Conservation (phyloP, 257 asterid genomes). For the Ballota nigra region DNA sequence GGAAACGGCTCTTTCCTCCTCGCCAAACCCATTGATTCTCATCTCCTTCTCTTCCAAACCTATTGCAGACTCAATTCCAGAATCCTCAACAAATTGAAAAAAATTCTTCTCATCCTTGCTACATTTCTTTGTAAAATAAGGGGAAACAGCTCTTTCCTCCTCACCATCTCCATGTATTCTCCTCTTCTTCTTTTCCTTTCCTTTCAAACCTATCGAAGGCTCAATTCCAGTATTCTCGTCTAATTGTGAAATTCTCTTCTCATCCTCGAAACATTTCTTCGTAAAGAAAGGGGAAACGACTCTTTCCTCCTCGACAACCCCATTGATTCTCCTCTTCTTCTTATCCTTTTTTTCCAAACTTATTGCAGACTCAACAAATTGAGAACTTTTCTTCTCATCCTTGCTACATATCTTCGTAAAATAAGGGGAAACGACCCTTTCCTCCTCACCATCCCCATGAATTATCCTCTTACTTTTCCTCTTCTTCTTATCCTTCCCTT, state of each 20-base stretch:
- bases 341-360: neutral
- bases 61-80: slow-evolving; percentile 1
- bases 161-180: slow-evolving; percentile 1
- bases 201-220: slow-evolving; percentile 1
- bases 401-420: neutral
- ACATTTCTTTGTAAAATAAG: neutral
- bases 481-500: neutral
- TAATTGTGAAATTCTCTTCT: neutral
- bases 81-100: neutral
- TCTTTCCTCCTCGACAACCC: slow-evolving; percentile 9
- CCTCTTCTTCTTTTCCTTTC: neutral
- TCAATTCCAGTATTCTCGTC: neutral
- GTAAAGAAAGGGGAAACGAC: slow-evolving; percentile 15
- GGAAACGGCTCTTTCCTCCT: neutral
- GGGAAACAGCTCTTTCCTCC: neutral
- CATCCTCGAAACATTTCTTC: slow-evolving; percentile 1
- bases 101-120: neutral
- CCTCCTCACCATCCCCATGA: slow-evolving; percentile 11
- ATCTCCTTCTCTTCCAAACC: neutral
- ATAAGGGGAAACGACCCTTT: neutral
- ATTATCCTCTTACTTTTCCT: no score
- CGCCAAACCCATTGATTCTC: neutral
- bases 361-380: neutral
- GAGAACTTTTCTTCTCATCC: neutral
- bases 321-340: neutral